phyloP scores from a whole-genome alignment of 202 grass and related monocot species.

The Zoysia matrella region DNA sequence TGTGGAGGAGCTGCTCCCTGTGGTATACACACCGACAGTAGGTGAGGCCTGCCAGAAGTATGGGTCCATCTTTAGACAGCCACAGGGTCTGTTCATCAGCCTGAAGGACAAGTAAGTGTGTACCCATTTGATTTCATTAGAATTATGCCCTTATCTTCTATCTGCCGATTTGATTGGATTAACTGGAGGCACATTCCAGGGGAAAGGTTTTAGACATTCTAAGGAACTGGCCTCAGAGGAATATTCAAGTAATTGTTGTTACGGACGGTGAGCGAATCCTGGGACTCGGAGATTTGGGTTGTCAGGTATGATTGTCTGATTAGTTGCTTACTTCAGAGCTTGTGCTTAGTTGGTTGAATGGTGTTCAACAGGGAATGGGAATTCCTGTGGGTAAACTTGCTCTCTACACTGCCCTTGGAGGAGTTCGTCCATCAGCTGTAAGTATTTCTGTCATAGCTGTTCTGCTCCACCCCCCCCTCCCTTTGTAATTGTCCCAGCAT shows the following conservation, averaged over 20 bases:
- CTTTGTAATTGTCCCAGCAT: background rate
- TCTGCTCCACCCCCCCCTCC: background rate
- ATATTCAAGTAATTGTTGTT: constrained; percentile 28
- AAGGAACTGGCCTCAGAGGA: constrained; percentile 96
- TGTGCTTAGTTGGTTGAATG: constrained; percentile 44
- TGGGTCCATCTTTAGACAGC: constrained; percentile 71
- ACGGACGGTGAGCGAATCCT: constrained; percentile 99
- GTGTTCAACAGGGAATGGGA: constrained; percentile 90
- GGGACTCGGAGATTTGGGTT: constrained; percentile 97
- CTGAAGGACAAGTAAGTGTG: constrained; percentile 88
- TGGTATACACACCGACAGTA: constrained; percentile 96
- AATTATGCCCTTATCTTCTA: background rate
- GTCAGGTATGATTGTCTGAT: constrained; percentile 73
- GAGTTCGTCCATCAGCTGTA: constrained; percentile 60
- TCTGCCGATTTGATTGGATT: constrained; percentile 25
- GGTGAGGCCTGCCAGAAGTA: constrained; percentile 34
- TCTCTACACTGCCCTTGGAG: no score
- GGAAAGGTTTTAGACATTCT: constrained; percentile 92
- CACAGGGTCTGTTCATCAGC: constrained; percentile 94
- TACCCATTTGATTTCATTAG: background rate
- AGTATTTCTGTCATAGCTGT: constrained; percentile 26
- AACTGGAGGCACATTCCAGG: constrained; percentile 49
- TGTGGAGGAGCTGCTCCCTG: constrained; percentile 92
- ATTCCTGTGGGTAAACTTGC: constrained; percentile 34
- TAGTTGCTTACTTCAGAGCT: constrained; percentile 25